Evolutionary conservation across 148 eudicot genomes (phyloP), one percentile per base, ranked within the genome.

Genomic region (Diospyros lotus): DNA sequence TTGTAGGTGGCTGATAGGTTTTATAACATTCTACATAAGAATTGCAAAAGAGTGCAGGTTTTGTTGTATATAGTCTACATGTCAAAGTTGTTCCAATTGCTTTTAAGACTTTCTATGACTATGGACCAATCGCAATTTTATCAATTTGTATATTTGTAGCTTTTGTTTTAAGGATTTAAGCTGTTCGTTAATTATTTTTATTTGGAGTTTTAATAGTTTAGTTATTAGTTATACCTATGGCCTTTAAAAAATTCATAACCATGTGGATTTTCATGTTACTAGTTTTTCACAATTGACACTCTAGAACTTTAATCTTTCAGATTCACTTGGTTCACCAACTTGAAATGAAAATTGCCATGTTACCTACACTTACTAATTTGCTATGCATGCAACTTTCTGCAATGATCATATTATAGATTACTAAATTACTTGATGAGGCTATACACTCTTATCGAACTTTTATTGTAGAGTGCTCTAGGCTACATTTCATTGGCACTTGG

Each of bases 401-500:
- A 2, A 6, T 10, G 9, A 61, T 73, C 8, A 15, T 17, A 4
- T 59, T 59, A 60, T 39, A 50, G 58, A 14, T 28, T 8, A 0
- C 54, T 46, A 42, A 38, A 28, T 61, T 15, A 45, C 48, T 10
- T 3, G 9, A 39, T 7, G 13, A 11, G 11, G 4, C 52, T 15
- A 28, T 52, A 54, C 45, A 5, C 54, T 53, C 43, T 43, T 17
- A 64, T 51, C 44, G 40, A 69, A 40, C 43, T 17, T 51, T 38
- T 28, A 13, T 80, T 73, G 43, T 81, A 18, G 90, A 95, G 99
- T 84, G 76, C 81, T 95, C 99, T 52, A 90, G 99, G 87, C 77
- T 95, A 80, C 99, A 95, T 77, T 95, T 95, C 72, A 90, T 95
- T 75, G 99, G 97, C 68, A 92, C 94, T 15, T 95, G 99, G 99